phyloP scores from a whole-genome alignment of 2,329 filamentous ascomycete genomes.

The Rhynchosporium graminicola region DNA sequence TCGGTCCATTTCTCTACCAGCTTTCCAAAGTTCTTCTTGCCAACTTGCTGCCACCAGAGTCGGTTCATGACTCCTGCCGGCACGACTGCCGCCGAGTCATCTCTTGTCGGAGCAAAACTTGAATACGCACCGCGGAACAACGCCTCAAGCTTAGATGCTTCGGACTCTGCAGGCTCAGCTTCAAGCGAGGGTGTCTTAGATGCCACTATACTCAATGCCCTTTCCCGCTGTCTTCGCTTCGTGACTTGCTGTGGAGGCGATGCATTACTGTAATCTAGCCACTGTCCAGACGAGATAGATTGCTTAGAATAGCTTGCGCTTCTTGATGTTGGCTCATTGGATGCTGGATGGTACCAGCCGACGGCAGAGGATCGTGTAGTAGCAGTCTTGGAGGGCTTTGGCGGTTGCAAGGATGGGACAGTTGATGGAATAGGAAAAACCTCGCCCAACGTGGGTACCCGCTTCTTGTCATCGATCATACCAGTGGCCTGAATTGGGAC shows the following conservation, averaged over 20 bases:
- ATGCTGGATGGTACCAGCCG: constrained; percentile 47
- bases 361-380: constrained; percentile 58
- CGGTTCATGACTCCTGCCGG: constrained; percentile 66
- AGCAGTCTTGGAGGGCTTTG: constrained; percentile 69
- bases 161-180: constrained; percentile 53
- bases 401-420: constrained; percentile 66
- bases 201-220: constrained; percentile 67
- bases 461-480: constrained; percentile 50
- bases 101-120: constrained; percentile 74
- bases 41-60: constrained; percentile 75
- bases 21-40: constrained; percentile 65
- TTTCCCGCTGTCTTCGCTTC: constrained; percentile 68
- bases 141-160: constrained; percentile 69
- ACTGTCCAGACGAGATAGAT: constrained; percentile 65
- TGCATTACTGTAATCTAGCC: constrained; percentile 69
- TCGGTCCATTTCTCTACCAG: constrained; percentile 49
- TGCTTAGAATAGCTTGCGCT: constrained; percentile 64
- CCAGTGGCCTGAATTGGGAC: constrained; percentile 51
- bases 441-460: constrained; percentile 68
- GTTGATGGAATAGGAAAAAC: constrained; percentile 69
- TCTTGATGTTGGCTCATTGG: constrained; percentile 42
- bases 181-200: constrained; percentile 51
- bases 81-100: constrained; percentile 70
- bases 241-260: constrained; percentile 54
- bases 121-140: constrained; percentile 78